phyloP scores from a whole-genome alignment of 768 basidiomycete species.

The Ramaria sp. region DNA sequence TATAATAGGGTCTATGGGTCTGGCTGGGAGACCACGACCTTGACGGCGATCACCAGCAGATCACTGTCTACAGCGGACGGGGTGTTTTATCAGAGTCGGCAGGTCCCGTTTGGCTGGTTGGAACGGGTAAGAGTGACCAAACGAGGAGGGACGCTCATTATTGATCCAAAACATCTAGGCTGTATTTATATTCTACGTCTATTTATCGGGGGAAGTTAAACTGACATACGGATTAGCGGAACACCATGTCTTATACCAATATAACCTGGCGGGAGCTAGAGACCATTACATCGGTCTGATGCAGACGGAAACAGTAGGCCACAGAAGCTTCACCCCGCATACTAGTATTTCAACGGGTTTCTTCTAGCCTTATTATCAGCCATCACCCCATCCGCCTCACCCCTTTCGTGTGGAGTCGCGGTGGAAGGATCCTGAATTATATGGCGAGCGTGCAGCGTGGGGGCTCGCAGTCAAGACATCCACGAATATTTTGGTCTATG shows the following conservation, averaged over 20 bases:
- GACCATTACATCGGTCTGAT: constrained; percentile 64
- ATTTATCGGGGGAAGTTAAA: background rate
- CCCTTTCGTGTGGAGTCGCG: constrained; percentile 39
- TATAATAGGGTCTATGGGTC: constrained; percentile 53
- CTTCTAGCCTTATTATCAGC: constrained; percentile 59
- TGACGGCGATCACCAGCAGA: constrained; percentile 38
- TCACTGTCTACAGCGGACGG: constrained; percentile 51
- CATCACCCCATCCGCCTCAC: constrained; percentile 39
- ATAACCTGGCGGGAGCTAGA: constrained; percentile 47
- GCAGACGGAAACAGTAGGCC: constrained; percentile 62
- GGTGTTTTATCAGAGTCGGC: constrained; percentile 64
- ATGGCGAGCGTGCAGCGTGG: constrained; percentile 39
- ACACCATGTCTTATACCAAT: constrained; percentile 62
- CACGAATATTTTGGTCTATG: constrained; percentile 50
- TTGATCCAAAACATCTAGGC: background rate
- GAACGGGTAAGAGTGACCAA: constrained; percentile 32
- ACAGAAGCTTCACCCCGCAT: background rate
- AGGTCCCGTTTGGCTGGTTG: constrained; percentile 78
- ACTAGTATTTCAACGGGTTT: background rate
- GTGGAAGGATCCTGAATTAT: constrained; percentile 46
- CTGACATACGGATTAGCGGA: constrained; percentile 33
- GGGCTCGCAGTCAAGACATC: constrained; percentile 42
- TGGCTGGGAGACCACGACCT: constrained; percentile 81
- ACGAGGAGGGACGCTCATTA: background rate
- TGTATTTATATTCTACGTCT: background rate